phyloP scores from a whole-genome alignment of 306 rosid species.

The Albizia julibrissin region DNA sequence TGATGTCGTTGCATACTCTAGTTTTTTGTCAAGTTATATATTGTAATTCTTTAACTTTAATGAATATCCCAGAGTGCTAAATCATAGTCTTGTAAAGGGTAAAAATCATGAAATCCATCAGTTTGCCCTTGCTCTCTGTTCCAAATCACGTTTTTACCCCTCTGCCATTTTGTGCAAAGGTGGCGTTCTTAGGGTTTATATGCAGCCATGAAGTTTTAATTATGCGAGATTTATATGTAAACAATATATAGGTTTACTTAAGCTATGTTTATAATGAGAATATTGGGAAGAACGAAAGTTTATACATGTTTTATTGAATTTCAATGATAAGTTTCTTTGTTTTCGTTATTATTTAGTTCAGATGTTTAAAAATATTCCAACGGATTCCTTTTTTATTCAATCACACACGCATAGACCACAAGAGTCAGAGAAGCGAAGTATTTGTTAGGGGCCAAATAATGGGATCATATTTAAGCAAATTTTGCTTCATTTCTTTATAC shows the following conservation, averaged over 20 bases:
- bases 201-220: neutral
- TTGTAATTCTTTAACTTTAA: constrained; percentile 38
- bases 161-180: neutral
- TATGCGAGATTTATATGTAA: neutral
- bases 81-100: constrained; percentile 23
- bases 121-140: neutral
- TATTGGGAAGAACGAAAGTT: too few relatives aligned
- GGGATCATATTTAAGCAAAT: too few relatives aligned
- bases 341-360: neutral
- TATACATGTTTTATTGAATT: neutral
- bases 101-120: neutral
- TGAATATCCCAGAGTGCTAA: neutral
- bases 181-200: neutral
- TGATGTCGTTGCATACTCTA: constrained; percentile 71
- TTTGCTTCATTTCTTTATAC: neutral
- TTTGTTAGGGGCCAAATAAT: too few relatives aligned
- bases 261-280: too few relatives aligned
- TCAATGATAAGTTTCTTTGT: neutral
- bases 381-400: too few relatives aligned
- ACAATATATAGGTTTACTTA: neutral
- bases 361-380: neutral
- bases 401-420: too few relatives aligned
- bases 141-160: neutral
- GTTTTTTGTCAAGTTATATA: constrained; percentile 70
- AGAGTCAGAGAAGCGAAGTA: too few relatives aligned